Percentiles rank a stretch among this genome's conserved stretches.
phyloP scores from a whole-genome alignment of 371 early-diverging fungal species.

The Rhizopus delemar region DNA sequence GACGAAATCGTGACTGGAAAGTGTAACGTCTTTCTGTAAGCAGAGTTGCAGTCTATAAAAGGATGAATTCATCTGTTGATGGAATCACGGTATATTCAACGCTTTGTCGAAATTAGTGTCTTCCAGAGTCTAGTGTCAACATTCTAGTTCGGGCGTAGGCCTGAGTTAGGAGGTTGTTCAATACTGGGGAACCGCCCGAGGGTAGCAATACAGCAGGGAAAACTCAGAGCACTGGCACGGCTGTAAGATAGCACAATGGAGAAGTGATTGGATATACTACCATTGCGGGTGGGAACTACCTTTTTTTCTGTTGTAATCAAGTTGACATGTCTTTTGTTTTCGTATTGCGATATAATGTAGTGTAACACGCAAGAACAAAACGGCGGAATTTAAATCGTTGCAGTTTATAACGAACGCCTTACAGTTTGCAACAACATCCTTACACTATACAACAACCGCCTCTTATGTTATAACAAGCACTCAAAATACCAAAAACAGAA shows the following conservation, averaged over 20 bases:
- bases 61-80: slow-evolving; percentile 49
- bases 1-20: slow-evolving; percentile 29
- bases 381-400: too few species aligned
- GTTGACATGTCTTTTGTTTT: too few species aligned
- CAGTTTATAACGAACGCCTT: too few species aligned
- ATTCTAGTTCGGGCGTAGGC: slow-evolving; percentile 47
- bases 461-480: too few species aligned
- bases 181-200: slow-evolving; percentile 59
- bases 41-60: slow-evolving; percentile 49
- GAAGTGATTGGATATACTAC: slow-evolving; percentile 45
- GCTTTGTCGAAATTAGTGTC: slow-evolving; percentile 54
- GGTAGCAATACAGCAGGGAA: slow-evolving; percentile 67
- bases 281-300: slow-evolving; percentile 46
- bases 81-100: slow-evolving; percentile 40
- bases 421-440: too few species aligned
- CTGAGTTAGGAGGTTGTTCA: slow-evolving; percentile 52
- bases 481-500: too few species aligned
- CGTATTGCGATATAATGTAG: too few species aligned
- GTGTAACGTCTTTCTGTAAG: slow-evolving; percentile 47
- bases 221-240: slow-evolving; percentile 58
- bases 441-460: too few species aligned
- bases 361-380: too few species aligned
- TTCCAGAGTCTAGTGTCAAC: slow-evolving; percentile 57
- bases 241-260: slow-evolving; percentile 60
- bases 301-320: slow-evolving; percentile 16